Conservation (phyloP, 768 basidiomycete genomes). For the Rossbeevera mucosa region DNA sequence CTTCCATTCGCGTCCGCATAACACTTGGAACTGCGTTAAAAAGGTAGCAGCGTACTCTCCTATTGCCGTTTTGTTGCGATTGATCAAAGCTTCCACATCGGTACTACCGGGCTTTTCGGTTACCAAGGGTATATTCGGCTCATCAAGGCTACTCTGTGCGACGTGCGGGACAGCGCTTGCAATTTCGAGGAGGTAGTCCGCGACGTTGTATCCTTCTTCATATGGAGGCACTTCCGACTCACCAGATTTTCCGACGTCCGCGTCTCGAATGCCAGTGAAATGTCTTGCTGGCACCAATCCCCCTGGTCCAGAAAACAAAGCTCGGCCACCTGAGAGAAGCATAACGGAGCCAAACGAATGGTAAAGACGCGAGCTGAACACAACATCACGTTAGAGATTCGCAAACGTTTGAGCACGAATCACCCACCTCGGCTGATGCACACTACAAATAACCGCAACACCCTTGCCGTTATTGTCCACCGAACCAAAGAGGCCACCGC, state of each 20-base stretch:
- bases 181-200: slow-evolving; percentile 88
- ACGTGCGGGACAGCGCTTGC: slow-evolving; percentile 60
- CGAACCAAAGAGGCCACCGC: slow-evolving; percentile 22
- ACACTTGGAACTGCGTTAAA: slow-evolving; percentile 81
- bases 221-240: slow-evolving; percentile 44
- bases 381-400: background rate
- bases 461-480: slow-evolving; percentile 45
- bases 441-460: slow-evolving; percentile 80
- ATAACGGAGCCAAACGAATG: slow-evolving; percentile 81
- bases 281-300: slow-evolving; percentile 63
- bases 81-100: slow-evolving; percentile 20
- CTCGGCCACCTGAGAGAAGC: slow-evolving; percentile 70
- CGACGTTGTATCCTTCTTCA: slow-evolving; percentile 83
- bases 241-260: slow-evolving; percentile 32
- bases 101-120: slow-evolving; percentile 11
- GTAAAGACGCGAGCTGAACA: slow-evolving; percentile 68
- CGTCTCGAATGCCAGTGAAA: slow-evolving; percentile 41
- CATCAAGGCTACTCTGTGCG: slow-evolving; percentile 3
- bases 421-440: slow-evolving; percentile 78
- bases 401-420: background rate
- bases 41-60: slow-evolving; percentile 66
- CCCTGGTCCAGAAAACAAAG: slow-evolving; percentile 78
- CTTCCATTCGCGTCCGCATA: slow-evolving; percentile 84
- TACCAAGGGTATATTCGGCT: background rate
- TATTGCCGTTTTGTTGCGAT: slow-evolving; percentile 13